A percentile compares a stretch with the other conserved stretches of the same genome.
phyloP scores from a whole-genome alignment of 164 flowering plant genomes.

The Kalanchoe fedtschenkoi region DNA sequence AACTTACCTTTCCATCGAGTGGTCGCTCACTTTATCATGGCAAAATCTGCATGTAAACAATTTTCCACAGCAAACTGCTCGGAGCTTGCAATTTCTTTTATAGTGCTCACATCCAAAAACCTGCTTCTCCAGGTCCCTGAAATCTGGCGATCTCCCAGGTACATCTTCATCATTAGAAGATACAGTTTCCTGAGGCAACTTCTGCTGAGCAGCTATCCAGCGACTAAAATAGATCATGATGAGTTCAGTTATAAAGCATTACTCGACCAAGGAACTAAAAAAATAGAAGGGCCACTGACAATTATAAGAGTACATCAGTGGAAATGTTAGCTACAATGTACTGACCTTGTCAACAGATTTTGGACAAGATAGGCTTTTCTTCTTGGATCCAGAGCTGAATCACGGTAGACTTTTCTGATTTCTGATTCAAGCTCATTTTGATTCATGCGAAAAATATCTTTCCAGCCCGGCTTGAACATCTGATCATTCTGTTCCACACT shows the following conservation, averaged over 20 bases:
- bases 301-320: neutral
- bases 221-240: conserved; percentile 33
- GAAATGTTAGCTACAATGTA: conserved; percentile 3
- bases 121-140: conserved; percentile 56
- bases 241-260: neutral
- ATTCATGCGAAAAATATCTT: conserved; percentile 95
- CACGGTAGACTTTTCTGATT: conserved; percentile 85
- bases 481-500: conserved; percentile 55
- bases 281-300: neutral
- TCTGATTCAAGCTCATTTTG: conserved; percentile 96
- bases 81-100: conserved; percentile 90
- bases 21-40: conserved; percentile 96
- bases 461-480: conserved; percentile 98
- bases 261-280: neutral
- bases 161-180: conserved; percentile 38
- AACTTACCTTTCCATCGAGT: conserved; percentile 88
- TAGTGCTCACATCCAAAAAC: conserved; percentile 94
- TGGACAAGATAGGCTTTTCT: conserved; percentile 87
- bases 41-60: conserved; percentile 86
- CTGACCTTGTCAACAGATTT: conserved; percentile 96
- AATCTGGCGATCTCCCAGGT: conserved; percentile 59
- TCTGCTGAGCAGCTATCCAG: conserved; percentile 98
- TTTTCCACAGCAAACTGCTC: conserved; percentile 90
- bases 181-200: conserved; percentile 51
- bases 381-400: conserved; percentile 87